A percentile compares a stretch with the other conserved stretches of the same genome.
Evolutionary conservation across 257 asterid species (phyloP).

Genomic region (Primulina huaijiensis): DNA sequence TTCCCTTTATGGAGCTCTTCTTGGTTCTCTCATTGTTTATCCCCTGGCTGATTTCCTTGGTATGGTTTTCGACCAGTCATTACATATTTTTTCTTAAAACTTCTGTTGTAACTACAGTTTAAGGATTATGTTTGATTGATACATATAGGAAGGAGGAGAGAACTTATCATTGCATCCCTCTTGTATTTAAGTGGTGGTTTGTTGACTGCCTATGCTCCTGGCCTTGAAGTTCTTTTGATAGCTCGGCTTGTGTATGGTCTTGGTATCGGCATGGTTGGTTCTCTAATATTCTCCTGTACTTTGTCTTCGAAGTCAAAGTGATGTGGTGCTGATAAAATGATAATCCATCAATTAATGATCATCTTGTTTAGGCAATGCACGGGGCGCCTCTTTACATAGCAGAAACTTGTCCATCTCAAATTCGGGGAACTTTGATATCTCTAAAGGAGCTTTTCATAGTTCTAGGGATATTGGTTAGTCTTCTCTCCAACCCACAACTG

Average conservation of each 20-base stretch:
- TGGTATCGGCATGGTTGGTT: constrained; percentile 88
- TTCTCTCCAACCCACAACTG: constrained; percentile 12
- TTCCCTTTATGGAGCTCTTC: constrained; percentile 97
- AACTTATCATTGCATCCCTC: constrained; percentile 74
- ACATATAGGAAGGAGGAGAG: constrained; percentile 80
- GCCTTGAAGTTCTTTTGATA: constrained; percentile 66
- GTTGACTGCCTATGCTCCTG: constrained; percentile 82
- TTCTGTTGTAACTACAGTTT: constrained; percentile 1
- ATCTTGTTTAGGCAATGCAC: constrained; percentile 79
- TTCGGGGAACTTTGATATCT: constrained; percentile 94
- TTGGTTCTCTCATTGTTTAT: constrained; percentile 76
- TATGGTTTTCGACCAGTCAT: constrained; percentile 31
- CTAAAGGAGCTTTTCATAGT: constrained; percentile 96
- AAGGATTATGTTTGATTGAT: constrained; percentile 20
- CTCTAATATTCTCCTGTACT: constrained; percentile 19
- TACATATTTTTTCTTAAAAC: constrained; percentile 7
- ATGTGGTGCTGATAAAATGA: constrained; percentile 11
- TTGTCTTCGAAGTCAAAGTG: constrained; percentile 6
- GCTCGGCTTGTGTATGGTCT: constrained; percentile 86
- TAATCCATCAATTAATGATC: constrained; percentile 20
- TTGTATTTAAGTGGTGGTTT: constrained; percentile 66
- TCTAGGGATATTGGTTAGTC: constrained; percentile 78
- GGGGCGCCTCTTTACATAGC: constrained; percentile 99
- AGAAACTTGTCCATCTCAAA: constrained; percentile 93
- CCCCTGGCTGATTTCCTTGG: constrained; percentile 94